Evolutionary conservation across 2,329 filamentous ascomycete genomes (phyloP).

Genomic region (Sclerotinia sclerotiorum): DNA sequence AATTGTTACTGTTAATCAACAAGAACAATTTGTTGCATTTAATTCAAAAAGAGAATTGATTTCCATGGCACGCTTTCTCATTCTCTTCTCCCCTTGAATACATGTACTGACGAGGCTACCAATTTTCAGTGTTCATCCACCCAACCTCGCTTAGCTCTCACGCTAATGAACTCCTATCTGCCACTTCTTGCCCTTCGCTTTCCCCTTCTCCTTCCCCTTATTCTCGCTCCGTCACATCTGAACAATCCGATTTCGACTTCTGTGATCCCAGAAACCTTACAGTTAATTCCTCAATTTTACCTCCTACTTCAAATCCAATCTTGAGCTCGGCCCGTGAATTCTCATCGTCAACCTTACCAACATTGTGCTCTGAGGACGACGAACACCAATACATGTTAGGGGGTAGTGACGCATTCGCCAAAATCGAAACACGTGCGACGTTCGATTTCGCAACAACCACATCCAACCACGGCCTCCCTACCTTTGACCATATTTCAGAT

Average conservation of each 20-base stretch:
- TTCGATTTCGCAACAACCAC: slow-evolving; percentile 44
- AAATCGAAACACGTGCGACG: slow-evolving; percentile 49
- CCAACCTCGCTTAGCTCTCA: slow-evolving; percentile 64
- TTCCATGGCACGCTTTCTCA: background rate
- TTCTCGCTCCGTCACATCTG: slow-evolving; percentile 65
- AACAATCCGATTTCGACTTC: slow-evolving; percentile 69
- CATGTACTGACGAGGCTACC: slow-evolving; percentile 21
- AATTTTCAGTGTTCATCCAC: slow-evolving; percentile 60
- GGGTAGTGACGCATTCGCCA: slow-evolving; percentile 33
- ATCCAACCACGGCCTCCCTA: slow-evolving; percentile 61
- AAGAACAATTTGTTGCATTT: background rate
- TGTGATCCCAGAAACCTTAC: slow-evolving; percentile 91
- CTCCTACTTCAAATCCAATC: slow-evolving; percentile 35
- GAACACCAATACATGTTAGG: slow-evolving; percentile 53
- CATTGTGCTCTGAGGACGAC: slow-evolving; percentile 61
- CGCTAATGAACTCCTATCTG: slow-evolving; percentile 69
- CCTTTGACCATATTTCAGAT: slow-evolving; percentile 84
- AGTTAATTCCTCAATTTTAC: slow-evolving; percentile 54
- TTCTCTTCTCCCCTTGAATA: background rate
- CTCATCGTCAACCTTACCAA: slow-evolving; percentile 54
- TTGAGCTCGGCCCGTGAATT: slow-evolving; percentile 59
- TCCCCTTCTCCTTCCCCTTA: slow-evolving; percentile 84
- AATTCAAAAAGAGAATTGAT: background rate
- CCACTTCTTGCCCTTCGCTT: slow-evolving; percentile 75
- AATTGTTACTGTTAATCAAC: background rate